These are phyloP conservation scores for Aspergillus arachidicola DNA, from an alignment of 2,329 filamentous ascomycete genomes.

Conservation along the genomic window DNA sequence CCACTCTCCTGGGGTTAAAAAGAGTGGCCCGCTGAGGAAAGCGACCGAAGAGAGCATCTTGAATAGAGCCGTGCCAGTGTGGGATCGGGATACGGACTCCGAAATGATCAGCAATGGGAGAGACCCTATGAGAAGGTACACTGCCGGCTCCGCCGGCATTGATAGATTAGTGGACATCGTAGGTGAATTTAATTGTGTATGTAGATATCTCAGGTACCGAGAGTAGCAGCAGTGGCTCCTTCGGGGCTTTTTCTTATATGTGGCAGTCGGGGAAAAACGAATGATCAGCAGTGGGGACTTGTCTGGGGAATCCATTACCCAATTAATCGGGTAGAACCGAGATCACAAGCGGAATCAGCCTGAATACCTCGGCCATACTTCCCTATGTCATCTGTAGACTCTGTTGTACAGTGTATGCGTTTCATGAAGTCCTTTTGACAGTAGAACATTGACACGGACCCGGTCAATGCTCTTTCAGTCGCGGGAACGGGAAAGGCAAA, in stretches of 20 bases:
- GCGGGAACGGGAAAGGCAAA: background rate
- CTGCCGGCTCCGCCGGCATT: constrained; percentile 12
- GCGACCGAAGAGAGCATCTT: constrained; percentile 33
- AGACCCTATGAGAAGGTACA: constrained; percentile 26
- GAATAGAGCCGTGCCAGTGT: constrained; percentile 29
- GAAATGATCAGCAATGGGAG: constrained; percentile 30
- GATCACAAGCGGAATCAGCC: background rate
- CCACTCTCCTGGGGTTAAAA: constrained; percentile 21
- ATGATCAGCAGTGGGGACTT: background rate
- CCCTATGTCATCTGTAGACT: background rate
- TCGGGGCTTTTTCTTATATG: background rate
- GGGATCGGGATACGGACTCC: constrained; percentile 26
- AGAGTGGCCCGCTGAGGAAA: constrained; percentile 28
- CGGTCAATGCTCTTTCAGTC: background rate
- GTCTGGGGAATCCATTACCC: background rate
- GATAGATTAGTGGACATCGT: background rate
- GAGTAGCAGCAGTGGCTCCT: background rate
- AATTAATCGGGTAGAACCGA: background rate
- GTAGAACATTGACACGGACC: background rate
- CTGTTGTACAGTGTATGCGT: background rate
- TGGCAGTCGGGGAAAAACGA: background rate
- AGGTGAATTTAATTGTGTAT: too few species aligned
- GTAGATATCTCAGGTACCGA: too few species aligned
- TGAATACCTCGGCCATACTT: background rate
- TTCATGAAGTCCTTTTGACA: background rate